phyloP scores from a whole-genome alignment of 306 rosid species.

The Cucurbita maxima region DNA sequence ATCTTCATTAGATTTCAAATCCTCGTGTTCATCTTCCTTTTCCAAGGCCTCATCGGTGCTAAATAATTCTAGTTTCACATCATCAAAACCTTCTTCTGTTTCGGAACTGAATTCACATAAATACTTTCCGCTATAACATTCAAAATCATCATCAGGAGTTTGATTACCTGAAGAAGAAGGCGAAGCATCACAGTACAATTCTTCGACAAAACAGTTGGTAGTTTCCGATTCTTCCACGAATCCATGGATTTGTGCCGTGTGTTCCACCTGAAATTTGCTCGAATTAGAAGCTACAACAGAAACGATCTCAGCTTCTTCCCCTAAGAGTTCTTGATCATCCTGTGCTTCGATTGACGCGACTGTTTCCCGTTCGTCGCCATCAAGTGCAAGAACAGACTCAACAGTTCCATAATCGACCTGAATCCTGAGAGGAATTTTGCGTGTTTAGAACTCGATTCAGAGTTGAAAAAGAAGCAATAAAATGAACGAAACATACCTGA shows the following conservation, averaged over 20 bases:
- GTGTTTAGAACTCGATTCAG: neutral
- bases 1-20: neutral
- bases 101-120: neutral
- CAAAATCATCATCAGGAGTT: neutral
- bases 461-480: neutral
- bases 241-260: neutral
- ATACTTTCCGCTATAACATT: neutral
- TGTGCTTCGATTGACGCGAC: neutral
- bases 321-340: no score
- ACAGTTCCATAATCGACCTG: neutral
- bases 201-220: neutral
- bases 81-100: neutral
- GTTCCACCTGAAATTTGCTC: neutral
- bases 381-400: neutral
- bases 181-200: neutral
- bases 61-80: neutral
- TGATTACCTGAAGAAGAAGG: neutral
- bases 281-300: neutral
- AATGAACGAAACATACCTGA: neutral
- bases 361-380: neutral
- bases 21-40: neutral
- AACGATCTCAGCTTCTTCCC: no score
- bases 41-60: neutral
- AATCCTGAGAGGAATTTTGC: neutral
- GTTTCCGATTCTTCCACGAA: neutral